phyloP scores from a whole-genome alignment of 768 basidiomycete species.

The Russula sp. region DNA sequence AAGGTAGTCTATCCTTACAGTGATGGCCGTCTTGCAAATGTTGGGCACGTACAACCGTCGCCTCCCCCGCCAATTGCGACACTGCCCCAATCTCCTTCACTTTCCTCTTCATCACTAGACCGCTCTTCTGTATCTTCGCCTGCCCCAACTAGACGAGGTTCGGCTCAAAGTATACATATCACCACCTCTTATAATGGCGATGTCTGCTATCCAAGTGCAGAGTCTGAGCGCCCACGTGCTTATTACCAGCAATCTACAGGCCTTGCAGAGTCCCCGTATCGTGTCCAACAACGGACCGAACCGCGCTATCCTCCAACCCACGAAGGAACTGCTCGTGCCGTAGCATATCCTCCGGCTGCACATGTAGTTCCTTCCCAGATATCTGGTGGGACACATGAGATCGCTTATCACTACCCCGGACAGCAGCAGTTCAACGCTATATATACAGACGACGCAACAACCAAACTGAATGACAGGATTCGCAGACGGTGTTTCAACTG shows the following conservation, averaged over 20 bases:
- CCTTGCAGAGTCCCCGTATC: slow-evolving; percentile 8
- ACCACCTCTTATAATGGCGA: slow-evolving; percentile 35
- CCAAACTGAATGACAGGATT: slow-evolving; percentile 71
- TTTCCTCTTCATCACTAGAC: slow-evolving; percentile 52
- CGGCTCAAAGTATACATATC: slow-evolving; percentile 30
- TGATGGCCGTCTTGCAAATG: slow-evolving; percentile 37
- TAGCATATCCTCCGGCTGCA: slow-evolving; percentile 23
- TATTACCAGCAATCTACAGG: slow-evolving; percentile 14
- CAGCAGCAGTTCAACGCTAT: slow-evolving; percentile 35
- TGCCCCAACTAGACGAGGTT: slow-evolving; percentile 39
- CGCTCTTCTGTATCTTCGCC: slow-evolving; percentile 55
- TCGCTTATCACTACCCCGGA: slow-evolving; percentile 34
- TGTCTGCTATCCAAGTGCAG: slow-evolving; percentile 13
- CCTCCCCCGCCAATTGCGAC: slow-evolving; percentile 42
- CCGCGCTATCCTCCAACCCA: slow-evolving; percentile 18
- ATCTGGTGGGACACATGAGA: slow-evolving; percentile 18
- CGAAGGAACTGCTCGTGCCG: slow-evolving; percentile 2
- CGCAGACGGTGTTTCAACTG: slow-evolving; percentile 78
- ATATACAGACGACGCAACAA: slow-evolving; percentile 73
- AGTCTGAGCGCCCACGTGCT: slow-evolving; percentile 14
- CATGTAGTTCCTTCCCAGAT: slow-evolving; percentile 25
- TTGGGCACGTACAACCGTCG: slow-evolving; percentile 31
- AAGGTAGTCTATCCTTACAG: slow-evolving; percentile 30
- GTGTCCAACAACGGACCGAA: slow-evolving; percentile 21
- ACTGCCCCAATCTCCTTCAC: slow-evolving; percentile 51